Base-by-base conservation (phyloP, 805 yeast genomes). In the Pichia manshurica region DNA sequence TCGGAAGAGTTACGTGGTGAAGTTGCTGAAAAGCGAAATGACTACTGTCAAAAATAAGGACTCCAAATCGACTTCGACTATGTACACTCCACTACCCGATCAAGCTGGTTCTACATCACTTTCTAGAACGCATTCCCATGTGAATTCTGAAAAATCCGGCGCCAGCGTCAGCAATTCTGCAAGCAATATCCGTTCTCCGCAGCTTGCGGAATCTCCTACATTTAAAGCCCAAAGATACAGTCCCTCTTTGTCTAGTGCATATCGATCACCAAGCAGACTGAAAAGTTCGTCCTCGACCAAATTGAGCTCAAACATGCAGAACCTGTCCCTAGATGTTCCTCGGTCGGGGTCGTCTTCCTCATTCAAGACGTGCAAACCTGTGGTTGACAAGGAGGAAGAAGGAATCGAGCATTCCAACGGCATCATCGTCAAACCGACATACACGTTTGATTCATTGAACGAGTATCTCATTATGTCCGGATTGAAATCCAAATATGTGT, bases 391-490 rank as follows among this genome's bases (percentile, higher is more conserved):
- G 20, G 39, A 17, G 4, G 10, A 9, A 4, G 20, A 8, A 10
- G 39, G n/a, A 35, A 35, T 4, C 10, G n/a, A 35, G 10, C 15
- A 32, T 32, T 6, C 5, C 16, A 32, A 5, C 5, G 9, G 16
- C n/a, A n/a, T 8, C 5, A 20, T 16, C 6, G 4, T 32, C 7
- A 47, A 38, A 25, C 43, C 50, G 1, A 32, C 22, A 16, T 54
- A 54, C 44, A 32, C 31, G 7, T 54, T 53, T 43, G 56, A 54
- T 45, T 19, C 55, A 31, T 20, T 62, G n/a, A 65, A 63, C 37
- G 69, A 65, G 44, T 65, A 58, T 44, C 39, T 56, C 15, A 51
- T 53, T 2, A 38, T 64, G 45, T 57, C 53, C 32, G 51, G 49
- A 38, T 46, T 44, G 3, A 37, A 49, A 16, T 32, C 45, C 3